Conservation (phyloP, 208 protist species). For the Wallacemonas sp. region DNA sequence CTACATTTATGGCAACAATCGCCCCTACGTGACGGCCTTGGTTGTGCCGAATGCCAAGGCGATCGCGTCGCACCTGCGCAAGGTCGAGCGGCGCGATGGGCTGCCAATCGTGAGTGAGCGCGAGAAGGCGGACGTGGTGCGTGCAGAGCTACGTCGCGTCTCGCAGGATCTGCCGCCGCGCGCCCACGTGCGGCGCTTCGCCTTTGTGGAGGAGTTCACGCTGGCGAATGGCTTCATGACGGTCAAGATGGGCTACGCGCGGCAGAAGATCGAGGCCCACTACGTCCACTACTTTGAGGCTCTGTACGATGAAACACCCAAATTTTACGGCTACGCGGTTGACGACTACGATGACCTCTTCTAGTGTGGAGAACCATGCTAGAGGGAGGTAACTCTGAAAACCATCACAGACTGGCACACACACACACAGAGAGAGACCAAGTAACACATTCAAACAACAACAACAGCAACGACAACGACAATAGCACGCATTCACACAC, state of each 20-base stretch:
- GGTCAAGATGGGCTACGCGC: slow-evolving; percentile 85
- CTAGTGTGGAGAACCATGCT: slow-evolving; percentile 23
- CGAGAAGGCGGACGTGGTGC: slow-evolving; percentile 90
- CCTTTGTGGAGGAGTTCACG: slow-evolving; percentile 91
- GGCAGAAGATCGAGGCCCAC: slow-evolving; percentile 83
- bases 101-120: slow-evolving; percentile 85
- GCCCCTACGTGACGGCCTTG: slow-evolving; percentile 76
- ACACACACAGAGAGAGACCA: background rate
- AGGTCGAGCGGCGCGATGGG: slow-evolving; percentile 89
- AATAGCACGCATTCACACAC: background rate
- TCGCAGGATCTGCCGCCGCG: slow-evolving; percentile 77
- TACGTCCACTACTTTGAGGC: slow-evolving; percentile 92
- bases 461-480: background rate
- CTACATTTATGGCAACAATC: slow-evolving; percentile 76
- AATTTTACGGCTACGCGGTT: slow-evolving; percentile 91
- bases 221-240: slow-evolving; percentile 90
- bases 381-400: background rate
- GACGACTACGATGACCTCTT: slow-evolving; percentile 93
- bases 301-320: slow-evolving; percentile 88
- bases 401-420: slow-evolving; percentile 3
- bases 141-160: slow-evolving; percentile 79
- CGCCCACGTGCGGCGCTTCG: slow-evolving; percentile 85
- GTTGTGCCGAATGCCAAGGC: slow-evolving; percentile 85
- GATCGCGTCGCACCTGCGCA: slow-evolving; percentile 83
- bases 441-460: background rate